A percentile compares a stretch with the other conserved stretches of the same genome.
Conservation (phyloP, 2,329 filamentous ascomycete genomes). For the Zymoseptoria passerinii region DNA sequence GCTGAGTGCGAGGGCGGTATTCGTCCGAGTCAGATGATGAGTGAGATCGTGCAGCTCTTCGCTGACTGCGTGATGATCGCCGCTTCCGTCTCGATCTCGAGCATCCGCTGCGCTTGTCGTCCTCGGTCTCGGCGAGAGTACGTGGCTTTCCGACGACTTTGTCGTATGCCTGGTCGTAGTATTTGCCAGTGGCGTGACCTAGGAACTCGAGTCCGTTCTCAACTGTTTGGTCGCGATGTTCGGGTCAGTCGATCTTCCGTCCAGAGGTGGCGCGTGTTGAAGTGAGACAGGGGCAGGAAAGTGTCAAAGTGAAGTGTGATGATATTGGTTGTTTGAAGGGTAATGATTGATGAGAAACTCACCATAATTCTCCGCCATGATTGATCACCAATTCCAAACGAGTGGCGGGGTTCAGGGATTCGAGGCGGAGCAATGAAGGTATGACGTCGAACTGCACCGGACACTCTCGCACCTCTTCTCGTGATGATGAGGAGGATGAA, state of each 20-base stretch:
- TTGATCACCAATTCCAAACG: neutral
- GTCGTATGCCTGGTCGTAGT: conserved; percentile 25
- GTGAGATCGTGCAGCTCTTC: neutral
- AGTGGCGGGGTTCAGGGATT: neutral
- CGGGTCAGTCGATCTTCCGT: neutral
- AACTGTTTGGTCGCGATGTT: conserved; percentile 5
- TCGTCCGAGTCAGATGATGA: neutral
- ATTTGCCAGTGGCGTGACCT: conserved; percentile 19
- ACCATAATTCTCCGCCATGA: neutral
- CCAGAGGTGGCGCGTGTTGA: neutral
- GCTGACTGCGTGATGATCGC: neutral
- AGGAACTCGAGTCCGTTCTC: conserved; percentile 21
- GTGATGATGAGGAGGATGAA: neutral
- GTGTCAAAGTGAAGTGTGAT: neutral
- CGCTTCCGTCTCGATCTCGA: neutral
- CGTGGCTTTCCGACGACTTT: conserved; percentile 3
- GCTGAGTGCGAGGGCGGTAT: conserved; percentile 1
- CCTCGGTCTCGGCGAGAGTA: neutral
- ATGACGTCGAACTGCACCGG: neutral
- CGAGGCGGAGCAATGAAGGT: neutral
- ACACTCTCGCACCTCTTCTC: neutral
- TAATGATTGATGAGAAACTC: neutral
- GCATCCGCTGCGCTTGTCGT: neutral
- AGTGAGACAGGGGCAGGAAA: neutral
- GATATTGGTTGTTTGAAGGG: neutral